A percentile compares a stretch with the other conserved stretches of the same genome.
phyloP scores from a whole-genome alignment of 257 asterid genomes.

The Phtheirospermum japonicum region DNA sequence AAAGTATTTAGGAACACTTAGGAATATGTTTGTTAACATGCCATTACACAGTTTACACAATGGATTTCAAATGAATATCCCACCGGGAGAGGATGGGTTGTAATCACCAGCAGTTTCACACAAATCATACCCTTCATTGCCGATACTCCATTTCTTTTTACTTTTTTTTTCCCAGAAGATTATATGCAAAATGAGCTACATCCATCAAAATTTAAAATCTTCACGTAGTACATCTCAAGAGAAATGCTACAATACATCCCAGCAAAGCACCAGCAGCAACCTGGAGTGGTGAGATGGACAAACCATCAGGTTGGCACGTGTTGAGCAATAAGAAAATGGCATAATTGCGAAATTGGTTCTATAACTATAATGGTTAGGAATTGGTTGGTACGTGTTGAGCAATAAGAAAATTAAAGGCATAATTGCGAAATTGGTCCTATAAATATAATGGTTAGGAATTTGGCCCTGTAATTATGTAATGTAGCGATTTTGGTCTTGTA shows the following conservation, averaged over 20 bases:
- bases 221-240: conserved; percentile 43
- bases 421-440: too few species aligned
- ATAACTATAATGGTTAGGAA: too few species aligned
- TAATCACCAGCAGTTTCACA: conserved; percentile 21
- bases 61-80: conserved; percentile 5
- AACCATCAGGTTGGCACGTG: too few species aligned
- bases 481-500: too few species aligned
- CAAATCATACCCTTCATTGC: conserved; percentile 19
- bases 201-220: neutral
- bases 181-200: conserved; percentile 13
- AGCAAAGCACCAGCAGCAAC: conserved; percentile 73
- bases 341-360: too few species aligned
- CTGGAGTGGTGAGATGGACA: conserved; percentile 31
- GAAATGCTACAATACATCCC: conserved; percentile 58
- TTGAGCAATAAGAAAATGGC: too few species aligned
- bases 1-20: conserved; percentile 10
- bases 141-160: neutral
- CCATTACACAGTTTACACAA: conserved; percentile 26
- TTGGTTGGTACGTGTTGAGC: too few species aligned
- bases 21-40: conserved; percentile 7
- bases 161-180: conserved; percentile 3
- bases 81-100: conserved; percentile 2
- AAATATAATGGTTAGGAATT: too few species aligned
- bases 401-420: too few species aligned
- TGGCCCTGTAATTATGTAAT: too few species aligned